These are phyloP conservation scores for Candida peoriensis DNA, from an alignment of 805 yeast species.

Conservation along the genomic window DNA sequence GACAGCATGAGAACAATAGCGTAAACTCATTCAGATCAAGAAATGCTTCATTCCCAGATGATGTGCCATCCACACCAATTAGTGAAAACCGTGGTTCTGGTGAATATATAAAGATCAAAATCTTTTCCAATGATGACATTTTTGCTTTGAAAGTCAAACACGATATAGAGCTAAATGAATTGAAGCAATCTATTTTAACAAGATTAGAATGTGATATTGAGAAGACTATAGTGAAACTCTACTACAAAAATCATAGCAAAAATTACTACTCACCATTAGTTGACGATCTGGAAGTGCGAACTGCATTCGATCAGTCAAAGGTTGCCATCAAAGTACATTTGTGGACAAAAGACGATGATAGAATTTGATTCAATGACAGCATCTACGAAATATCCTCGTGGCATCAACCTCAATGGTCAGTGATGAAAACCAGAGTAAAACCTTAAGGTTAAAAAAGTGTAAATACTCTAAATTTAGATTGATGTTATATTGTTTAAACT, in stretches of 20 bases:
- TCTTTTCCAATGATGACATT: slow-evolving; percentile 20
- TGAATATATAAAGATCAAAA: slow-evolving; percentile 18
- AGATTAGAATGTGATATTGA: slow-evolving; percentile 19
- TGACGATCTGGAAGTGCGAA: slow-evolving; percentile 15
- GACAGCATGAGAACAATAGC: not conserved
- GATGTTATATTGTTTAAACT: too few species aligned
- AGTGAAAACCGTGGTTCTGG: not conserved
- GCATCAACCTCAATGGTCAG: too few species aligned
- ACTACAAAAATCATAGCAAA: slow-evolving; percentile 13
- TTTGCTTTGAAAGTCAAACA: slow-evolving; percentile 19
- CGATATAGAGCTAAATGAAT: slow-evolving; percentile 2
- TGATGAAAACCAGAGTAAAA: too few species aligned
- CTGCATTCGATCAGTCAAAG: slow-evolving; percentile 14
- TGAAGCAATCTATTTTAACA: slow-evolving; percentile 18
- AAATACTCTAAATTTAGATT: too few species aligned
- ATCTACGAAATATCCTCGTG: too few species aligned
- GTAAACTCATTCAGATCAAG: slow-evolving; percentile 6
- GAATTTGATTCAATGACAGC: not conserved
- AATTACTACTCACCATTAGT: slow-evolving; percentile 17
- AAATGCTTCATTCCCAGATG: slow-evolving; percentile 1
- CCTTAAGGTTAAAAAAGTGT: too few species aligned
- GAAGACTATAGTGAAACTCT: slow-evolving; percentile 11
- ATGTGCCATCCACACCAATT: not conserved
- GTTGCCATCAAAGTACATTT: slow-evolving; percentile 12
- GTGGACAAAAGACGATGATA: slow-evolving; percentile 3